Base-by-base conservation (phyloP, 2,329 filamentous ascomycete species). In the Colletotrichum sp. region DNA sequence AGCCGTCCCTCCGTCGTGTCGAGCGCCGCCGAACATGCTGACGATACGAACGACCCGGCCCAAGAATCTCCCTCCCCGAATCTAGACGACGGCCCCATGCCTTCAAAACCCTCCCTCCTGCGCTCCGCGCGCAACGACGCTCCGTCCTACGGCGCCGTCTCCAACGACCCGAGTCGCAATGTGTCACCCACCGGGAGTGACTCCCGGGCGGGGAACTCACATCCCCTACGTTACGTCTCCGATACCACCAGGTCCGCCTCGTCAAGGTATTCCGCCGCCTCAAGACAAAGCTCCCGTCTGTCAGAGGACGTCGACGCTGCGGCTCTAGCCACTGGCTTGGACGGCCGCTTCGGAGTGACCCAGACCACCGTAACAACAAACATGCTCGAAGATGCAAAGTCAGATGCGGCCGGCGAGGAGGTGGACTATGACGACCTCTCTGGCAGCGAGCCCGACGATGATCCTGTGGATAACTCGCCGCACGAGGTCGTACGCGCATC, bases 401-500 rank as follows among this genome's bases (percentile, higher is more conserved):
- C 75, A 36, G 69, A 62, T n/a, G 60, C 52, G 15, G 72, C 71
- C 8, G 75, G 78, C 16, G 80, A 80, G 65, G 78, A 80, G 34
- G 77, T 78, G 28, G 78, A 73, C 44, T 78, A 81, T 65, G 80
- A 80, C 16, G 84, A 87, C 18, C 83, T 80, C 15, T 77, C 78
- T 21, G 80, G 81, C n/a, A 83, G 84, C n/a, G 82, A 83, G 13
- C 85, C 84, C 30, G 85, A 86, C 18, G 88, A 90, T 30, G 85
- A 88, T 36, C 90, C 90, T 15, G 87, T 89, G 18, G 93, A 95
- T 81, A 93, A 95, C 83, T 95, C 94, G 0, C 93, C 93, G 13
- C 95, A 96, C 82, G 88, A 95, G 62, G 93, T 95, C 82, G 95
- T 97, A 49, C 92, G 95, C 73, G 95, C 95, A 60, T 95, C 94